These are phyloP conservation scores for Arabis alpina DNA, from an alignment of 345 rosid genomes.

Conservation along the genomic window DNA sequence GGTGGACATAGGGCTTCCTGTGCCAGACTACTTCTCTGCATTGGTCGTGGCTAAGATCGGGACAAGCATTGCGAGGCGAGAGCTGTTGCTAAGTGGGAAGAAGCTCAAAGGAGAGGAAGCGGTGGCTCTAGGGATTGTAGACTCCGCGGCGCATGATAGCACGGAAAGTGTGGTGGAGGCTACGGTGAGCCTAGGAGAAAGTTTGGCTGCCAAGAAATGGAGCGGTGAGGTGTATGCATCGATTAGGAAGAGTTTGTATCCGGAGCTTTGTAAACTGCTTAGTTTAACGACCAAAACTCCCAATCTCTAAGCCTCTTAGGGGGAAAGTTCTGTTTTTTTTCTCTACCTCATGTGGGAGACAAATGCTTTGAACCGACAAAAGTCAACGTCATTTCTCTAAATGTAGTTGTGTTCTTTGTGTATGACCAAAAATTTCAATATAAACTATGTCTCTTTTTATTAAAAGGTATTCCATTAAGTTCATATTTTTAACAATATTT, in stretches of 20 bases:
- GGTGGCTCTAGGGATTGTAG: slow-evolving; percentile 60
- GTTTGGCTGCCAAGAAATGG: slow-evolving; percentile 64
- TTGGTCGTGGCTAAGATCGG: slow-evolving; percentile 58
- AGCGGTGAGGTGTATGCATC: slow-evolving; percentile 63
- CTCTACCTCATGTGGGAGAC: no score
- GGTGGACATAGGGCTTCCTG: slow-evolving; percentile 60
- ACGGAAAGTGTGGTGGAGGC: slow-evolving; percentile 54
- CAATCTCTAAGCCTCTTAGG: slow-evolving; percentile 39
- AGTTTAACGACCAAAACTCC: slow-evolving; percentile 45
- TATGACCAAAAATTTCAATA: no score
- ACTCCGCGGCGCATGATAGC: slow-evolving; percentile 58
- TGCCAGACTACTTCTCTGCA: slow-evolving; percentile 62
- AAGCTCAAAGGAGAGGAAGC: slow-evolving; percentile 72
- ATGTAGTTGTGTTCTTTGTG: no score
- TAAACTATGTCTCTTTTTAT: no score
- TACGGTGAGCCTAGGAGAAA: slow-evolving; percentile 53
- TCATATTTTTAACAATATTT: no score
- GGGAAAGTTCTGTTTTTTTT: background rate
- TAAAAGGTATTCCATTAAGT: no score
- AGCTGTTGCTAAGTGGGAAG: slow-evolving; percentile 55
- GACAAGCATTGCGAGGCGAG: slow-evolving; percentile 52
- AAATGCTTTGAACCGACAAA: no score
- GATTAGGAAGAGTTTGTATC: slow-evolving; percentile 75
- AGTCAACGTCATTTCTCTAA: no score
- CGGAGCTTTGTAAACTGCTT: slow-evolving; percentile 55